Conservation (phyloP, 148 eudicot genomes). For the Hydrangea macrophylla region DNA sequence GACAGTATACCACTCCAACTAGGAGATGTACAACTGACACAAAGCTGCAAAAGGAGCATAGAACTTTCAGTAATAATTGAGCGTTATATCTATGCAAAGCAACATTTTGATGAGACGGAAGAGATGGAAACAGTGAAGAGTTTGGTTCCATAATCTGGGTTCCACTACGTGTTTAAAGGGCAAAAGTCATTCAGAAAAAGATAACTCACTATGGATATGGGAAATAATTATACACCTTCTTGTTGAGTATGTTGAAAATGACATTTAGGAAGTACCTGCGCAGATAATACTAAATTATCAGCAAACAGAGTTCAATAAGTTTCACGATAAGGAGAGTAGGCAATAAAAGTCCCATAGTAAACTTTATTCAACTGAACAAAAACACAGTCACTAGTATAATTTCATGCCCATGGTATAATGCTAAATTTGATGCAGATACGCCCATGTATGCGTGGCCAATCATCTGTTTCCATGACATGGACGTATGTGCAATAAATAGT, state of each 20-base stretch:
- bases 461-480: not conserved
- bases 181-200: slow-evolving; percentile 6
- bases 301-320: not conserved
- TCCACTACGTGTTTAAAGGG: not conserved
- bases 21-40: slow-evolving; percentile 37
- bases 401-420: no score
- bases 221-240: slow-evolving; percentile 34
- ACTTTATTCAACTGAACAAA: not conserved
- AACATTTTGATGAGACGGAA: not conserved
- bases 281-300: slow-evolving; percentile 6
- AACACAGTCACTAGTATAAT: no score
- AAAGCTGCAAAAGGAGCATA: slow-evolving; percentile 24
- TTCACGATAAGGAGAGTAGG: no score
- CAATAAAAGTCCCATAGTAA: not conserved
- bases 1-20: slow-evolving; percentile 32
- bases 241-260: slow-evolving; percentile 37
- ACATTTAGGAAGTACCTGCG: slow-evolving; percentile 40
- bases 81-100: no score
- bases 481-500: not conserved
- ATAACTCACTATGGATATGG: slow-evolving; percentile 37
- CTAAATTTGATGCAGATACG: not conserved
- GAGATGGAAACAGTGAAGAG: not conserved
- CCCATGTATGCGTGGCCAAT: not conserved
- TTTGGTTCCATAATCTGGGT: not conserved
- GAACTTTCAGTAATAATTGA: no score